phyloP scores from a whole-genome alignment of 768 basidiomycete genomes.

The Suillus fuscotomentosus region DNA sequence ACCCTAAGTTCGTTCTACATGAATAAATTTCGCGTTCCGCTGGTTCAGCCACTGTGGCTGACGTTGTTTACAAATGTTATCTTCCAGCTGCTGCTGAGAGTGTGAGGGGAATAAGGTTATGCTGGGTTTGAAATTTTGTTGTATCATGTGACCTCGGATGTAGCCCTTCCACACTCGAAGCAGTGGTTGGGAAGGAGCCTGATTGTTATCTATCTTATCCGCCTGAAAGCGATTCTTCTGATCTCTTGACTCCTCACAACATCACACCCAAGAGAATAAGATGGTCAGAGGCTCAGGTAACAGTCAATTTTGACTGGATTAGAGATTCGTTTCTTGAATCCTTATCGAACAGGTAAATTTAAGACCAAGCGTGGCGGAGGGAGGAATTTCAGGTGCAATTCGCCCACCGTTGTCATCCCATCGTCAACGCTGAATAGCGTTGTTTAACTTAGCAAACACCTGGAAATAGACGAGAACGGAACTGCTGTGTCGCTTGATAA shows the following conservation, averaged over 20 bases:
- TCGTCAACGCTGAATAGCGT: conserved; percentile 9
- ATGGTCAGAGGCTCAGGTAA: conserved; percentile 35
- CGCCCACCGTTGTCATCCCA: conserved; percentile 4
- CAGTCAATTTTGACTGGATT: background rate
- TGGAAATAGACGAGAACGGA: conserved; percentile 57
- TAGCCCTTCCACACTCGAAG: no score
- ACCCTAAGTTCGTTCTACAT: no score
- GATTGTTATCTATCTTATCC: conserved; percentile 22
- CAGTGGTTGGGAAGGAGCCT: no score
- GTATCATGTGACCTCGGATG: no score
- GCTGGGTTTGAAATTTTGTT: no score
- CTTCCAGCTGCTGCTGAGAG: no score
- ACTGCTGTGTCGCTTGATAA: conserved; percentile 49
- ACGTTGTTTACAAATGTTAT: no score
- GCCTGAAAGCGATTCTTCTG: background rate
- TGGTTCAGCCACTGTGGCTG: no score
- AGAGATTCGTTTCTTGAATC: no score
- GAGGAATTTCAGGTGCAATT: conserved; percentile 69
- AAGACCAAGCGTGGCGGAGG: conserved; percentile 89
- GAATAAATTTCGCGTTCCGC: no score
- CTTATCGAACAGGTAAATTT: conserved; percentile 59
- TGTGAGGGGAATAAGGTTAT: no score
- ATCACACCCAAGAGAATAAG: conserved; percentile 1
- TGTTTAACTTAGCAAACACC: conserved; percentile 48
- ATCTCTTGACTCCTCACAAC: background rate